Conservation (phyloP, 164 flowering plant species). For the Stephania japonica region DNA sequence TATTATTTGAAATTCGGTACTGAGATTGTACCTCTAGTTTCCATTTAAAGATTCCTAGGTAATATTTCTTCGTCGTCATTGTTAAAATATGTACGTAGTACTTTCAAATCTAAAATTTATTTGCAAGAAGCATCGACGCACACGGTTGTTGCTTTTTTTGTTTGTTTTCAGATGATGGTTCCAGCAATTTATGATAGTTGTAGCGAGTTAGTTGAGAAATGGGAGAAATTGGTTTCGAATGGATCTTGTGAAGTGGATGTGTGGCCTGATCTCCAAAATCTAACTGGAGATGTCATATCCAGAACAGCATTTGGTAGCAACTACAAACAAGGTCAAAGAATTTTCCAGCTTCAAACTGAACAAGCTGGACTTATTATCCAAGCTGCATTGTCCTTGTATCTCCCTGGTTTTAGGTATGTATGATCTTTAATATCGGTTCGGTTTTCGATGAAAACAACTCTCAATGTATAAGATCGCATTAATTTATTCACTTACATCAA, state of each 20-base stretch:
- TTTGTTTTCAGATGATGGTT: constrained; percentile 17
- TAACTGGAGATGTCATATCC: constrained; percentile 23
- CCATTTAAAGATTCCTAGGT: too few relatives aligned
- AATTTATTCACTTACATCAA: neutral
- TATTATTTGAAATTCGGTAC: too few relatives aligned
- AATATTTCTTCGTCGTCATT: too few relatives aligned
- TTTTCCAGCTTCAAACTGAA: constrained; percentile 20
- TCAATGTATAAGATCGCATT: neutral
- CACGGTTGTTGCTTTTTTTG: neutral
- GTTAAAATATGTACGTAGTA: too few relatives aligned
- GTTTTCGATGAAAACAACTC: neutral
- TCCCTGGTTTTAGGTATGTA: constrained; percentile 34
- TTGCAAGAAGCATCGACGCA: too few relatives aligned
- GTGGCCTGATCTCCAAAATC: constrained; percentile 14
- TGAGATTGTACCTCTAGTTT: too few relatives aligned
- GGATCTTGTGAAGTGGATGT: constrained; percentile 22
- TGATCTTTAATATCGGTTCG: too few relatives aligned
- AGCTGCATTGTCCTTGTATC: constrained; percentile 4
- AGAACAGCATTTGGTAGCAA: constrained; percentile 33
- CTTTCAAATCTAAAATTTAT: too few relatives aligned
- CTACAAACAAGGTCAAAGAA: constrained; percentile 20
- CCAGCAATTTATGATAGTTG: constrained; percentile 21
- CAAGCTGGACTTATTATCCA: constrained; percentile 12
- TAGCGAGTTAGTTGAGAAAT: constrained; percentile 16
- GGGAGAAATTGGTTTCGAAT: constrained; percentile 16